Conservation (phyloP, 1,284 basidiomycete species). For the Moesziomyces sp. region DNA sequence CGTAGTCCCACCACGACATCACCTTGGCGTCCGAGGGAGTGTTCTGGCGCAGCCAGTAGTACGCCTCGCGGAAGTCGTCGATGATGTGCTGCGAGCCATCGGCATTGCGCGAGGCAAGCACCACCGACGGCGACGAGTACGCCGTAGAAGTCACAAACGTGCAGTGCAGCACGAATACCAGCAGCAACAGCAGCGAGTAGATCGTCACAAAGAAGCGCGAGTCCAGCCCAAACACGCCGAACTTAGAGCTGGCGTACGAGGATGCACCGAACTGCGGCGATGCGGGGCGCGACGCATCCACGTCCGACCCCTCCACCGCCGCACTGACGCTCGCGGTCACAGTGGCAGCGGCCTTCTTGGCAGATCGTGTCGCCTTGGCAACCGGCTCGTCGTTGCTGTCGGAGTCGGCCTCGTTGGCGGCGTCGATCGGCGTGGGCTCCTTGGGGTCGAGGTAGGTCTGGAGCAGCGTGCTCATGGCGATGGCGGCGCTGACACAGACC, state of each 20-base stretch:
- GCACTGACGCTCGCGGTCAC: slow-evolving; percentile 34
- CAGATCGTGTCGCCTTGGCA: slow-evolving; percentile 66
- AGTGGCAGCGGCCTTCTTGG: slow-evolving; percentile 63
- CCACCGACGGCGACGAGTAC: slow-evolving; percentile 97
- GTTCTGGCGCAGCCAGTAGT: slow-evolving; percentile 98
- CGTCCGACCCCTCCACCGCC: slow-evolving; percentile 6
- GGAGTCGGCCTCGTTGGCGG: slow-evolving; percentile 50
- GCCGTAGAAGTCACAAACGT: slow-evolving; percentile 95
- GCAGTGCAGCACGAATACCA: slow-evolving; percentile 85
- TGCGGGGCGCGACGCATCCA: slow-evolving; percentile 18
- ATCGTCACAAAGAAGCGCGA: slow-evolving; percentile 81
- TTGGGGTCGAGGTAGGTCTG: slow-evolving; percentile 84
- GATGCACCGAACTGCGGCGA: slow-evolving; percentile 30
- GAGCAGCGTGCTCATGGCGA: slow-evolving; percentile 87
- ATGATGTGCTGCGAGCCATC: slow-evolving; percentile 95
- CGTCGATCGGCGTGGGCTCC: slow-evolving; percentile 71
- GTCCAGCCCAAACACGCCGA: slow-evolving; percentile 86
- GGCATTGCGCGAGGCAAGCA: slow-evolving; percentile 81
- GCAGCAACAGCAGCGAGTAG: slow-evolving; percentile 82
- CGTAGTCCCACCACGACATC: slow-evolving; percentile 99
- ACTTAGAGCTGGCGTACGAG: slow-evolving; percentile 43
- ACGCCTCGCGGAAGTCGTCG: slow-evolving; percentile 99
- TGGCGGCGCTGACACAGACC: slow-evolving; percentile 89
- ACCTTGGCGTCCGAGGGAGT: slow-evolving; percentile 90
- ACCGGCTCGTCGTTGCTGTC: slow-evolving; percentile 49